Evolutionary conservation across 2,329 filamentous ascomycete species (phyloP).

Genomic region (Penicillium glabrum): DNA sequence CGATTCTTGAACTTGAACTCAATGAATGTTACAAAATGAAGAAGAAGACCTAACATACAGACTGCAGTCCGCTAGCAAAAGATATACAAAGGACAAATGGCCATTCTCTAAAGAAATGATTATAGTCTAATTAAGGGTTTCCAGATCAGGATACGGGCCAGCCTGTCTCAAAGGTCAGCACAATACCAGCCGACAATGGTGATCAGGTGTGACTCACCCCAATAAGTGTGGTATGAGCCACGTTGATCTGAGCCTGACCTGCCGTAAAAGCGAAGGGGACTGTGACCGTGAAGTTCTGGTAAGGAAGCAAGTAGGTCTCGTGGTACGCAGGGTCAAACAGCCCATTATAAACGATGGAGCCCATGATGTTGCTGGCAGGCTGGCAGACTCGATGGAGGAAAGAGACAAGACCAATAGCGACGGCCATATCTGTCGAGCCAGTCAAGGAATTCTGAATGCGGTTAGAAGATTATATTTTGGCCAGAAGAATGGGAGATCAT

Average conservation of each 20-base stretch:
- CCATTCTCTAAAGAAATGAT: constrained; percentile 16
- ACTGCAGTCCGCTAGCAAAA: not conserved
- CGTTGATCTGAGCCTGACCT: constrained; percentile 23
- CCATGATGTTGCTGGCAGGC: constrained; percentile 21
- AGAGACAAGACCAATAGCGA: constrained; percentile 32
- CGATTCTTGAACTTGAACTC: not conserved
- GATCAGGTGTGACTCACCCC: constrained; percentile 24
- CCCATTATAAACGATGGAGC: constrained; percentile 29
- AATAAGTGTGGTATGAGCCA: constrained; percentile 30
- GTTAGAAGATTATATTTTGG: not conserved
- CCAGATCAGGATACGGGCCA: constrained; percentile 18
- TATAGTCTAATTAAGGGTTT: constrained; percentile 26
- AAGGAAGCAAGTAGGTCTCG: constrained; percentile 21
- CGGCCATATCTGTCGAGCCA: constrained; percentile 24
- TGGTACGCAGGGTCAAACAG: constrained; percentile 29
- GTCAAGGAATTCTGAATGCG: constrained; percentile 25
- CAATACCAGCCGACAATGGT: not conserved
- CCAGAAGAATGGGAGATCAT: not conserved
- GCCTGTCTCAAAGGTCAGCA: constrained; percentile 19
- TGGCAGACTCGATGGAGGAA: constrained; percentile 20
- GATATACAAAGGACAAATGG: no score
- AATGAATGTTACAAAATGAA: not conserved
- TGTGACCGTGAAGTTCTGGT: constrained; percentile 32
- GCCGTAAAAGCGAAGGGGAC: constrained; percentile 15
- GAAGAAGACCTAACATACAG: not conserved